These are phyloP conservation scores for Triticum turgidum DNA, from an alignment of 176 grass and related monocot species.

Conservation along the genomic window DNA sequence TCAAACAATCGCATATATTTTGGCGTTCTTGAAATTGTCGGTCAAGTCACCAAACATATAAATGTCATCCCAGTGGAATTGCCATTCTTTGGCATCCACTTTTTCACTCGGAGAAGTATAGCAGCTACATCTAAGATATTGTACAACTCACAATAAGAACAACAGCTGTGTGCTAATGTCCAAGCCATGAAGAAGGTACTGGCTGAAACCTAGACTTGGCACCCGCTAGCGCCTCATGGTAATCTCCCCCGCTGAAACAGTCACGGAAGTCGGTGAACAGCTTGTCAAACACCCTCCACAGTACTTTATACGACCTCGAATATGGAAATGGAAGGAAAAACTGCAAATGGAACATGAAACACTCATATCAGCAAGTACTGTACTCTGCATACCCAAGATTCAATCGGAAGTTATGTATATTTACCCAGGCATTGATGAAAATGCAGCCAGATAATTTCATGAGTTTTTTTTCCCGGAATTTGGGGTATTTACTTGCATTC, in stretches of 20 bases:
- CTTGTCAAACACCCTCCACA: slow-evolving; percentile 94
- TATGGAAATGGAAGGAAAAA: slow-evolving; percentile 95
- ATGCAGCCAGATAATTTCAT: not conserved
- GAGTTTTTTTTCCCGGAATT: not conserved
- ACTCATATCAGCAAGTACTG: not conserved
- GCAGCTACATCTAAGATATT: not conserved
- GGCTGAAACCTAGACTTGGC: slow-evolving; percentile 86
- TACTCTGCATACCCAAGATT: not conserved
- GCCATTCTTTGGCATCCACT: not conserved
- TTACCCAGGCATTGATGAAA: not conserved
- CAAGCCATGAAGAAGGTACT: slow-evolving; percentile 80
- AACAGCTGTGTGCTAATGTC: slow-evolving; percentile 41
- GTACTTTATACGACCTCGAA: slow-evolving; percentile 78
- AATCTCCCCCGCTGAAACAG: slow-evolving; percentile 68
- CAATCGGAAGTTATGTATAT: not conserved
- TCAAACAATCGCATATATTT: not conserved
- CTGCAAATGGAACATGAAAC: slow-evolving; percentile 44
- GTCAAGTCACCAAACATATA: not conserved
- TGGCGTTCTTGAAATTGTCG: not conserved
- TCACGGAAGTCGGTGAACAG: slow-evolving; percentile 93
- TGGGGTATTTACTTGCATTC: not conserved
- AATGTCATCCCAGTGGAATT: not conserved
- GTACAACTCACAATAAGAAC: slow-evolving; percentile 9
- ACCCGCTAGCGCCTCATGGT: slow-evolving; percentile 62
- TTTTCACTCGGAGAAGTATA: slow-evolving; percentile 15